Conservation (phyloP, 306 rosid species). For the Clitoria ternatea region DNA sequence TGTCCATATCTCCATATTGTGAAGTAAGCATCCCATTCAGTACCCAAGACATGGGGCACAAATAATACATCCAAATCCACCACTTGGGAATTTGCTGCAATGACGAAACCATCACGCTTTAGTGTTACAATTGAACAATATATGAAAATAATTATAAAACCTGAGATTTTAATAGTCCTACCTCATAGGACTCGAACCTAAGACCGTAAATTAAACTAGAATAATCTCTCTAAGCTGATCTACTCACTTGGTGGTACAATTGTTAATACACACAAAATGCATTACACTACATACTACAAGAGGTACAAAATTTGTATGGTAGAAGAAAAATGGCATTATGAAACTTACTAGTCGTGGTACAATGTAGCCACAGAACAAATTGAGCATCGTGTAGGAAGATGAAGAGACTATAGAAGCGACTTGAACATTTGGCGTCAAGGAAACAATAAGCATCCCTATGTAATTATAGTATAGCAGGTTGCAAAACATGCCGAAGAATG, state of each 20-base stretch:
- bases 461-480: slow-evolving; percentile 45
- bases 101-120: slow-evolving; percentile 13
- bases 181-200: too few relatives aligned
- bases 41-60: slow-evolving; percentile 60
- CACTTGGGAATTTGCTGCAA: slow-evolving; percentile 67
- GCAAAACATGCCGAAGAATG: slow-evolving; percentile 51
- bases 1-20: slow-evolving; percentile 50
- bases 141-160: not conserved
- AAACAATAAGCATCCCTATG: slow-evolving; percentile 62
- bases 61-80: slow-evolving; percentile 70
- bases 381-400: slow-evolving; percentile 45
- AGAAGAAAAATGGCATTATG: not conserved
- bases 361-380: slow-evolving; percentile 55
- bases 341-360: slow-evolving; percentile 54
- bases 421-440: slow-evolving; percentile 59
- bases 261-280: too few relatives aligned
- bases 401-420: slow-evolving; percentile 50
- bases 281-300: too few relatives aligned
- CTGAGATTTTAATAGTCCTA: too few relatives aligned
- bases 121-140: not conserved
- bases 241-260: too few relatives aligned
- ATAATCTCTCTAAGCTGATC: too few relatives aligned
- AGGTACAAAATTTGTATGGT: too few relatives aligned
- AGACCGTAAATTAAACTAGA: too few relatives aligned
- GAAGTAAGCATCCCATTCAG: slow-evolving; percentile 59